These are phyloP conservation scores for Globisporangium camurandrum DNA, from an alignment of 352 stramenopile species.

Conservation along the genomic window DNA sequence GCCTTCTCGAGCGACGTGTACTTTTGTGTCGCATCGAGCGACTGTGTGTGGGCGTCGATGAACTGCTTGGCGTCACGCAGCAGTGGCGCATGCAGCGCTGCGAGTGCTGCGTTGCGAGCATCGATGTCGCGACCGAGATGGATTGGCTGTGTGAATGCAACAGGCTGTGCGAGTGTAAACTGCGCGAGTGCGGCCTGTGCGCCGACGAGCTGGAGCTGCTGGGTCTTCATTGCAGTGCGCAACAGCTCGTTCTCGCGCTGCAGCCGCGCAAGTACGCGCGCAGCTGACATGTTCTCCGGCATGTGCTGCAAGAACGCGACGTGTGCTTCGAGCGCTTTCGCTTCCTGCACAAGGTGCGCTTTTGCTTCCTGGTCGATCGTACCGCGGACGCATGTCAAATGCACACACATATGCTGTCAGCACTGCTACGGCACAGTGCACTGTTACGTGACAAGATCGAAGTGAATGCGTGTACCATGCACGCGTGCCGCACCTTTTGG, in stretches of 20 bases:
- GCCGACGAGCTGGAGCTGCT: slow-evolving; percentile 4
- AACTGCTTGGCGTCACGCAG: slow-evolving; percentile 18
- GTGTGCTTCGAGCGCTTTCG: slow-evolving; percentile 11
- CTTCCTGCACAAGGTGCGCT: slow-evolving; percentile 10
- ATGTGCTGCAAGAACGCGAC: slow-evolving; percentile 8
- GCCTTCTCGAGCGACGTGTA: slow-evolving; percentile 16
- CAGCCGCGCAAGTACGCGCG: slow-evolving; percentile 1
- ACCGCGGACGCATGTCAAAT: too few relatives aligned
- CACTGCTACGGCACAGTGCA: too few relatives aligned
- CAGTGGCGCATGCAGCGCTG: slow-evolving; percentile 13
- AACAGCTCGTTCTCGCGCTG: slow-evolving; percentile 10
- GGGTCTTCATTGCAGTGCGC: slow-evolving; percentile 1
- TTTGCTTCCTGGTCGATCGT: too few relatives aligned
- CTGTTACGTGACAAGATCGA: too few relatives aligned
- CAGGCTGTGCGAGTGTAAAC: slow-evolving; percentile 4
- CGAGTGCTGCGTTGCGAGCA: slow-evolving; percentile 12
- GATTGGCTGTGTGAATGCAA: slow-evolving; percentile 16
- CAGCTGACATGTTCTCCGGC: slow-evolving; percentile 4
- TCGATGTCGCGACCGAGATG: slow-evolving; percentile 11
- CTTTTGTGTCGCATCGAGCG: slow-evolving; percentile 10
- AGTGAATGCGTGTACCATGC: too few relatives aligned
- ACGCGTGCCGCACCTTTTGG: too few relatives aligned
- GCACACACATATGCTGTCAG: too few relatives aligned
- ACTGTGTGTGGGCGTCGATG: slow-evolving; percentile 12
- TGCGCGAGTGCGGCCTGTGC: slow-evolving; percentile 1